Conservation (phyloP, 192 early-diverging fungal genomes). For the Coemansia sp. region DNA sequence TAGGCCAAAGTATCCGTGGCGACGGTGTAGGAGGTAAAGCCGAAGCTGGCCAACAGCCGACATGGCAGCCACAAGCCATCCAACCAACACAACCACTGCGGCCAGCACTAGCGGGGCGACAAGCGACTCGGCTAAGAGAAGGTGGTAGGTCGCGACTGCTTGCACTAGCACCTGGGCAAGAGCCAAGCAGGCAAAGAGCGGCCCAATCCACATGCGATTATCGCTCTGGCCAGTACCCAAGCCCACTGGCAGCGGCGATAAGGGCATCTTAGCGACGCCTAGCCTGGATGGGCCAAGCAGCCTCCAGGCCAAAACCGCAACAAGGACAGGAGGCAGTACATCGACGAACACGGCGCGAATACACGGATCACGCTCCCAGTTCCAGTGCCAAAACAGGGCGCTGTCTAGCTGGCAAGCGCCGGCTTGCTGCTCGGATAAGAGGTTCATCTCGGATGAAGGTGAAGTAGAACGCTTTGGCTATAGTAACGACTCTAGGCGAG, state of each 20-base stretch:
- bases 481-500: not conserved
- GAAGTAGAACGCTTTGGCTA: not conserved
- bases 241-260: not conserved
- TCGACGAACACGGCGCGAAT: slow-evolving; percentile 17
- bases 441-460: not conserved
- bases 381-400: slow-evolving; percentile 23
- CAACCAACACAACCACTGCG: not conserved
- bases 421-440: not conserved
- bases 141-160: not conserved
- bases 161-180: slow-evolving; percentile 6
- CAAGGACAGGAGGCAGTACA: slow-evolving; percentile 4
- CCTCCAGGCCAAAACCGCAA: slow-evolving; percentile 11
- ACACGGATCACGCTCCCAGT: slow-evolving; percentile 23
- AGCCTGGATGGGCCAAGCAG: not conserved
- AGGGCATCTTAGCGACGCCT: not conserved
- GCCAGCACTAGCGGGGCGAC: not conserved
- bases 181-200: slow-evolving; percentile 15
- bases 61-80: not conserved
- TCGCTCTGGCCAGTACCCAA: slow-evolving; percentile 5
- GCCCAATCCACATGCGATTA: slow-evolving; percentile 40
- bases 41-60: slow-evolving; percentile 3
- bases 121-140: not conserved
- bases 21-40: slow-evolving; percentile 1
- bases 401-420: slow-evolving; percentile 5
- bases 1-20: slow-evolving; percentile 19